A percentile compares a stretch with the other conserved stretches of the same genome.
Conservation (phyloP, 1,284 basidiomycete genomes). For the Puccinia polysora region DNA sequence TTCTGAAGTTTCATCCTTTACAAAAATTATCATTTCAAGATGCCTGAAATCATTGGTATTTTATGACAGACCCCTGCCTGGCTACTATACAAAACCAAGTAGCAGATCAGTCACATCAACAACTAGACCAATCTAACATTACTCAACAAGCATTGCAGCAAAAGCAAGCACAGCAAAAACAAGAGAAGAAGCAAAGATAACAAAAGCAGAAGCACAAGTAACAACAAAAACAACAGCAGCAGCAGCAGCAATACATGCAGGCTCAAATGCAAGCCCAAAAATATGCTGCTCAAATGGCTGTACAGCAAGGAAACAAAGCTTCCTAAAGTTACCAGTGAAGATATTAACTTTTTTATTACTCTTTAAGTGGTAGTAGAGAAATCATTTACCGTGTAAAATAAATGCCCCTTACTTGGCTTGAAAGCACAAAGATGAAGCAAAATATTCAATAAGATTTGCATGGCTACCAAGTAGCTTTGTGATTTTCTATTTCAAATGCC, state of each 20-base stretch:
- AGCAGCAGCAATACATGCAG: conserved; percentile 38
- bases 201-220: conserved; percentile 34
- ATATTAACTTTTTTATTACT: no score
- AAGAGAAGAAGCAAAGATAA: conserved; percentile 29
- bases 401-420: no score
- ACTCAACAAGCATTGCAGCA: conserved; percentile 33
- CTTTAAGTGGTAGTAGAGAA: no score
- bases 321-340: conserved; percentile 38
- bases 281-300: conserved; percentile 44
- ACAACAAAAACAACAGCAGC: conserved; percentile 31
- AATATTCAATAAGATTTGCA: no score
- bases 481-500: no score
- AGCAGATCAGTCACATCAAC: conserved; percentile 17
- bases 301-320: conserved; percentile 28
- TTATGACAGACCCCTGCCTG: conserved; percentile 56
- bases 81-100: conserved; percentile 16
- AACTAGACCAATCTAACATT: conserved; percentile 24
- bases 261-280: conserved; percentile 43
- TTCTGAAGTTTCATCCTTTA: conserved; percentile 92
- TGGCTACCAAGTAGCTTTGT: no score
- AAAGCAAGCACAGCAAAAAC: conserved; percentile 36
- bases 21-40: conserved; percentile 88
- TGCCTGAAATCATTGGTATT: conserved; percentile 88
- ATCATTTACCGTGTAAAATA: no score
- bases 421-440: no score